phyloP scores from a whole-genome alignment of 305 asterid genomes.

The Fraxinus nigra region DNA sequence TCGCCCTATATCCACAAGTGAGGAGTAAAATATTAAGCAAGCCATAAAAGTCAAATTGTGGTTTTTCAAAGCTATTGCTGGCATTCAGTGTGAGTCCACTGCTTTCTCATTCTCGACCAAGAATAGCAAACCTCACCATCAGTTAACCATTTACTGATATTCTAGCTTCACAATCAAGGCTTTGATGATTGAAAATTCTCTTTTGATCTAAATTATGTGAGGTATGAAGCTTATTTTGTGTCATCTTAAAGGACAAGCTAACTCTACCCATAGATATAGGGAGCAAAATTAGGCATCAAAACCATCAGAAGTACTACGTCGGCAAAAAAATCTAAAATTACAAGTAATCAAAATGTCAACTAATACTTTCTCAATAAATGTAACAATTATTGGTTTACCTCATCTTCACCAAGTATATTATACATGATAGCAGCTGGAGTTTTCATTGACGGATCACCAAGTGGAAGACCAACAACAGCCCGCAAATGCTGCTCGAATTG shows the following conservation, averaged over 20 bases:
- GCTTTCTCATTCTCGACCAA: slow-evolving; percentile 8
- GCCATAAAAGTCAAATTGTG: background rate
- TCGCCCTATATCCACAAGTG: slow-evolving; percentile 60
- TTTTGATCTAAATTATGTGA: slow-evolving; percentile 3
- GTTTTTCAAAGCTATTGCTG: background rate
- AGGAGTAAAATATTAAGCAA: slow-evolving; percentile 16
- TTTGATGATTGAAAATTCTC: background rate
- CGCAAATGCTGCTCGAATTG: slow-evolving; percentile 94
- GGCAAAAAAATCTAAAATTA: background rate
- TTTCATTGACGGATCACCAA: slow-evolving; percentile 93
- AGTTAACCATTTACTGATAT: background rate
- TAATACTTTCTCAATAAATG: background rate
- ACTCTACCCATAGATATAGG: background rate
- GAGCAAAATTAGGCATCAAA: background rate
- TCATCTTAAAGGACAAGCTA: background rate
- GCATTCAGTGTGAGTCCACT: background rate
- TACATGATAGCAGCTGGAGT: slow-evolving; percentile 82
- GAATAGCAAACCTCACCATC: slow-evolving; percentile 12
- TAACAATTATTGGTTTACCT: slow-evolving; percentile 40
- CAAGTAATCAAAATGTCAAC: background rate
- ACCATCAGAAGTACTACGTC: background rate
- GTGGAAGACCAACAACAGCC: slow-evolving; percentile 93
- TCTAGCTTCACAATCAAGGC: slow-evolving; percentile 4
- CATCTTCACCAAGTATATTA: slow-evolving; percentile 88
- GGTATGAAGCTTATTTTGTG: background rate